phyloP scores from a whole-genome alignment of 768 basidiomycete genomes.

The Amanita inopinata region DNA sequence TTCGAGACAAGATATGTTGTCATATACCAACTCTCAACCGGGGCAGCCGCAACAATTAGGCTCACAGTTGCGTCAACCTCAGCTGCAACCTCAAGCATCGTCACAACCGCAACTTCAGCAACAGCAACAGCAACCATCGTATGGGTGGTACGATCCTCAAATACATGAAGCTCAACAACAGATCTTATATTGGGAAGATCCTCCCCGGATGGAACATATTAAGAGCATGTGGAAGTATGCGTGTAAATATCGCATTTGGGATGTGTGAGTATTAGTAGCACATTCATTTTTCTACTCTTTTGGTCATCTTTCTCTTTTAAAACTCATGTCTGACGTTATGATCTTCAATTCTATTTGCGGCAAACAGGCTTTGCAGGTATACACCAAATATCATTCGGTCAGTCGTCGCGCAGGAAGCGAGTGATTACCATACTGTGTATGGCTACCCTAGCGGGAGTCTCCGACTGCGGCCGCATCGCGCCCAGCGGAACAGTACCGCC shows the following conservation, averaged over 20 bases:
- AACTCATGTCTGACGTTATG: not conserved
- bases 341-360: not conserved
- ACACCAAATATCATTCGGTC: slow-evolving; percentile 17
- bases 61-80: not conserved
- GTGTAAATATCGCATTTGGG: slow-evolving; percentile 19
- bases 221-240: slow-evolving; percentile 18
- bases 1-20: not conserved
- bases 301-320: too few relatives aligned
- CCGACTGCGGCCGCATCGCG: not conserved
- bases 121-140: slow-evolving; percentile 11
- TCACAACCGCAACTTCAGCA: not conserved
- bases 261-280: slow-evolving; percentile 16
- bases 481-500: not conserved
- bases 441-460: slow-evolving; percentile 14
- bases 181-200: slow-evolving; percentile 13
- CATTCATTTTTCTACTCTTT: not conserved
- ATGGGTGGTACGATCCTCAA: slow-evolving; percentile 10
- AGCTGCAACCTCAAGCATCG: not conserved
- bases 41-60: not conserved
- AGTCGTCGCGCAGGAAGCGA: slow-evolving; percentile 18
- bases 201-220: slow-evolving; percentile 13
- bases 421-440: slow-evolving; percentile 16
- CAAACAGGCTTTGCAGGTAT: slow-evolving; percentile 15
- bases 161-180: slow-evolving; percentile 10
- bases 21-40: not conserved